These are phyloP conservation scores for Yueomyces sp. DNA, from an alignment of 805 yeast species.

Conservation along the genomic window DNA sequence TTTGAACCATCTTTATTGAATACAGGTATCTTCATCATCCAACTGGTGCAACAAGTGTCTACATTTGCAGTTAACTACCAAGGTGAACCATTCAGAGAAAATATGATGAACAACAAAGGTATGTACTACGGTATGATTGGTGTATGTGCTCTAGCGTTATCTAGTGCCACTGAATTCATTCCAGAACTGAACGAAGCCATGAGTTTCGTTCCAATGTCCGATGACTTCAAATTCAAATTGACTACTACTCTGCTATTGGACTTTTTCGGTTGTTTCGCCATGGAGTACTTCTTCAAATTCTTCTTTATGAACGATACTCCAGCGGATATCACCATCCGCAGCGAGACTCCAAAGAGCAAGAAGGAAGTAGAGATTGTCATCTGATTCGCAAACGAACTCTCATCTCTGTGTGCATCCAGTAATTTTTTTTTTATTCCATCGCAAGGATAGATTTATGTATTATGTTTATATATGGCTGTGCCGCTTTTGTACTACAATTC, in stretches of 20 bases:
- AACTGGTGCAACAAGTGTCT: conserved; percentile 91
- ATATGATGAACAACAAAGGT: conserved; percentile 80
- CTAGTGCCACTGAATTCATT: conserved; percentile 87
- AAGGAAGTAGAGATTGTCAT: too few species aligned
- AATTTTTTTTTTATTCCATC: too few species aligned
- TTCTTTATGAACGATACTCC: conserved; percentile 86
- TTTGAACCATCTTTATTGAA: conserved; percentile 84
- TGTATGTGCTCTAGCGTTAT: conserved; percentile 74
- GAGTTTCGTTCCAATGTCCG: conserved; percentile 79
- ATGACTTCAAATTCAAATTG: conserved; percentile 60
- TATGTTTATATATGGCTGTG: too few species aligned
- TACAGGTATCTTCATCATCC: conserved; percentile 90
- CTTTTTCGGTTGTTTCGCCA: conserved; percentile 58
- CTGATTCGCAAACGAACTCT: too few species aligned
- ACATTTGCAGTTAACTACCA: conserved; percentile 96
- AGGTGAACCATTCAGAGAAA: conserved; percentile 92
- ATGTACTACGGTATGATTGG: conserved; percentile 94
- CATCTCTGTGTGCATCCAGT: too few species aligned
- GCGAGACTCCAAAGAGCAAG: background rate
- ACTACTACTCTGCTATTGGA: conserved; percentile 64
- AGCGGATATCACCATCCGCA: conserved; percentile 62
- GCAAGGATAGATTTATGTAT: too few species aligned
- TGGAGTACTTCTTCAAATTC: conserved; percentile 70
- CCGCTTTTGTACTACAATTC: too few species aligned
- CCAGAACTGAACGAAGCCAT: conserved; percentile 90